phyloP scores from a whole-genome alignment of 2,329 filamentous ascomycete species.

The Colletotrichum chlorophyti region DNA sequence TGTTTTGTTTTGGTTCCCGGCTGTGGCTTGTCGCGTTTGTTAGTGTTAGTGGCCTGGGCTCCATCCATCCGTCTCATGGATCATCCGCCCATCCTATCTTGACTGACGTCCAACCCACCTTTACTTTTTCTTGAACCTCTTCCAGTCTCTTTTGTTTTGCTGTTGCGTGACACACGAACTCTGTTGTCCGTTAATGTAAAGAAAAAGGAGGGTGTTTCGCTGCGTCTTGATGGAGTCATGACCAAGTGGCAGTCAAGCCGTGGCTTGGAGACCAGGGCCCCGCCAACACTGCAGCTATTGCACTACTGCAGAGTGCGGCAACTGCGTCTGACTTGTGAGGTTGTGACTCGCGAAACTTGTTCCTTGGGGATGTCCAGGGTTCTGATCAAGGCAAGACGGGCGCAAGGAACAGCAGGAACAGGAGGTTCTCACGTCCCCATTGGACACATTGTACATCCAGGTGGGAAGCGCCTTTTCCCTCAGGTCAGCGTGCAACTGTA shows the following conservation, averaged over 20 bases:
- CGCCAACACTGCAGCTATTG: conserved; percentile 12
- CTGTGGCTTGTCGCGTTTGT: conserved; percentile 29
- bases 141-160: too few species aligned
- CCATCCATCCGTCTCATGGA: conserved; percentile 20
- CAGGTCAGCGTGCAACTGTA: conserved; percentile 3
- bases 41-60: conserved; percentile 24
- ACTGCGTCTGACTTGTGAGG: not conserved
- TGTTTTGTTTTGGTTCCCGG: conserved; percentile 28
- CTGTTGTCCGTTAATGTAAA: too few species aligned
- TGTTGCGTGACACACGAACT: conserved; percentile 16
- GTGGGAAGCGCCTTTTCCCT: conserved; percentile 7
- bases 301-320: conserved; percentile 21
- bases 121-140: too few species aligned
- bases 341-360: too few species aligned
- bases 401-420: too few species aligned
- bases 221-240: conserved; percentile 13
- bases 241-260: conserved; percentile 25
- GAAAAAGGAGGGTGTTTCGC: not conserved
- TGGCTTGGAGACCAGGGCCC: conserved; percentile 18
- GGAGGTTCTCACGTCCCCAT: too few species aligned
- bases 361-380: too few species aligned
- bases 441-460: too few species aligned
- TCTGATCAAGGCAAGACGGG: conserved; percentile 15
- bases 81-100: conserved; percentile 24
- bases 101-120: conserved; percentile 20